Evolutionary conservation across 352 stramenopile genomes (phyloP).

Genomic region (Phytophthora quininea): DNA sequence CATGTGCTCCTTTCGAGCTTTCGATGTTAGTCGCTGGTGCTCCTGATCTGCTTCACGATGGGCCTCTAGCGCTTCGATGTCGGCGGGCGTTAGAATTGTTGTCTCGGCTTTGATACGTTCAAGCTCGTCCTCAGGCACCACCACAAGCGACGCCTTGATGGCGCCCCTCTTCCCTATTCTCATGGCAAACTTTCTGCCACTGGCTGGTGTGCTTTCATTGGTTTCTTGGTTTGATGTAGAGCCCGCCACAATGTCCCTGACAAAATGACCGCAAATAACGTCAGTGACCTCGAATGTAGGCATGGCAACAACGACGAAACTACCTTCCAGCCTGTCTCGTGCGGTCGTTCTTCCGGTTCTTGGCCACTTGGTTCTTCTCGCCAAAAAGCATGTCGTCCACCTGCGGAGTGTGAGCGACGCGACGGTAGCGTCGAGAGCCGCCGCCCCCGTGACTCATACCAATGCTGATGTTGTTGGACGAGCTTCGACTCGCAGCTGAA

Average conservation of each 20-base stretch:
- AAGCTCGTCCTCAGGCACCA: slow-evolving; percentile 53
- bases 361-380: slow-evolving; percentile 47
- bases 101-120: slow-evolving; percentile 72
- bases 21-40: slow-evolving; percentile 58
- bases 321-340: slow-evolving; percentile 69
- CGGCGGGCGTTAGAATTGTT: slow-evolving; percentile 56
- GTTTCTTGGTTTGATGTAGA: slow-evolving; percentile 36
- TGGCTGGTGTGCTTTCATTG: slow-evolving; percentile 15
- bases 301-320: background rate
- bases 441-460: slow-evolving; percentile 8
- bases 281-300: background rate
- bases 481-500: slow-evolving; percentile 38
- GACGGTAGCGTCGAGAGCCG: slow-evolving; percentile 59
- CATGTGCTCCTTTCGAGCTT: slow-evolving; percentile 85
- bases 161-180: slow-evolving; percentile 17
- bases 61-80: slow-evolving; percentile 65
- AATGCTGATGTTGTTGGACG: slow-evolving; percentile 18
- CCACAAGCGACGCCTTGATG: slow-evolving; percentile 16
- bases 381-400: slow-evolving; percentile 83
- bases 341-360: slow-evolving; percentile 57
- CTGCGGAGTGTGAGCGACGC: slow-evolving; percentile 59
- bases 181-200: slow-evolving; percentile 12
- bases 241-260: slow-evolving; percentile 49
- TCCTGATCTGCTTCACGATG: slow-evolving; percentile 64
- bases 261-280: slow-evolving; percentile 1